These are phyloP conservation scores for Malassezia psittaci DNA, from an alignment of 1,284 basidiomycete species.

Conservation along the genomic window DNA sequence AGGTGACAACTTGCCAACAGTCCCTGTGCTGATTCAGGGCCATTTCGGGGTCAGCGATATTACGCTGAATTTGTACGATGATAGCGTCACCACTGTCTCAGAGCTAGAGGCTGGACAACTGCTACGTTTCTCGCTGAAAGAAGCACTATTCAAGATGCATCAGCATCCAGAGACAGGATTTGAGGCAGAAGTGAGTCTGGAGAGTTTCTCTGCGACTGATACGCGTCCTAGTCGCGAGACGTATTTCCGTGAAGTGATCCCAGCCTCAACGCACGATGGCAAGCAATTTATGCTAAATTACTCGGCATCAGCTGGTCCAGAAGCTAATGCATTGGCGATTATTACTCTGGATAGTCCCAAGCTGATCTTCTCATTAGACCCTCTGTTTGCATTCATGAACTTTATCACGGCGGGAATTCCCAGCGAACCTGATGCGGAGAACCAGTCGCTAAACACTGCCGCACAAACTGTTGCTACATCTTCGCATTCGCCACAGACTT, in stretches of 20 bases:
- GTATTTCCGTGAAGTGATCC: constrained; percentile 89
- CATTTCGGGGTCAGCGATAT: constrained; percentile 1
- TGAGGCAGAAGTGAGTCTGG: constrained; percentile 76
- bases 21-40: not conserved
- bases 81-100: not conserved
- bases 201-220: constrained; percentile 83
- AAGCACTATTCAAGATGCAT: constrained; percentile 77
- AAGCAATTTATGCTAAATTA: constrained; percentile 94
- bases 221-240: constrained; percentile 66
- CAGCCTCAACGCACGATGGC: constrained; percentile 73
- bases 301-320: constrained; percentile 58
- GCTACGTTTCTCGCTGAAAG: constrained; percentile 54
- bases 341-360: constrained; percentile 86
- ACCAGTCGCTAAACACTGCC: not conserved
- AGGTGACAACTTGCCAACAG: not conserved
- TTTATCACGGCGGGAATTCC: constrained; percentile 56
- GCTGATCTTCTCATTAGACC: constrained; percentile 86
- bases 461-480: not conserved
- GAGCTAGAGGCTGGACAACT: constrained; percentile 7
- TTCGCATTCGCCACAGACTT: not conserved
- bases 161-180: constrained; percentile 69
- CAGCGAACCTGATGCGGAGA: not conserved
- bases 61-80: constrained; percentile 8
- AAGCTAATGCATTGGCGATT: constrained; percentile 61
- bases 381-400: constrained; percentile 72